Evolutionary conservation across 163 green algal genomes (phyloP), one percentile per base, ranked within the genome.

Genomic region (Coccomyxa subellipsoidea): DNA sequence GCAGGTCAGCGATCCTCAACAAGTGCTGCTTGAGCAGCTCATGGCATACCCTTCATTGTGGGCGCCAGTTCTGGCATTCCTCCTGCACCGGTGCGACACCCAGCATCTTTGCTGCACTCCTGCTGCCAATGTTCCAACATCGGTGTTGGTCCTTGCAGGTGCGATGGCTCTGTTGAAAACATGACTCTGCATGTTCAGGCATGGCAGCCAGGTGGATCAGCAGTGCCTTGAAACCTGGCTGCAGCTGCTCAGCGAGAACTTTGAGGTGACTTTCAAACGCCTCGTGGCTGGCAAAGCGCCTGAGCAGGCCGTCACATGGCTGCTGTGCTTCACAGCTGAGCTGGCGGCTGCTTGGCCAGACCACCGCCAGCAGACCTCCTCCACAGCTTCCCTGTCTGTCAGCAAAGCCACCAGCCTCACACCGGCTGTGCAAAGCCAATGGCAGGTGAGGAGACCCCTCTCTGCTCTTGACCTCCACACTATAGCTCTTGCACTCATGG

Each of bases 261-360:
- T 73, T 4, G 66, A 32, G 66, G n/a, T 18, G 29, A 73, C n/a
- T 32, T n/a, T n/a, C n/a, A n/a, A n/a, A n/a, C n/a, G n/a, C n/a
- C 66, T 73, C 21, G 18, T 36, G 18, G 29, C 66, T 0, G 66
- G 66, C 5, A 73, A 34, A 23, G 29, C 66, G 1, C 21, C 73
- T 29, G 70, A 79, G 1, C 18, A 35, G 38, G 36, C 31, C 36
- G 29, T 37, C 7, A 59, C 32, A 37, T 79, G 73, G 73, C 7
- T 59, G 73, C 73, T 79, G 8, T 37, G 73, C 73, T 59, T 10
- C 37, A 79, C 36, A n/a, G 73, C 73, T 66, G 36, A 79, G 37
- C 73, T 79, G 36, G 73, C 73, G 0, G 38, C 36, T 23, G 37
- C 73, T 9, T 79, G 73, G 73, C 73, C 73, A 6, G 32, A 73